Base-by-base conservation (phyloP, 352 stramenopile genomes). In the Globisporangium recalcitrans region DNA sequence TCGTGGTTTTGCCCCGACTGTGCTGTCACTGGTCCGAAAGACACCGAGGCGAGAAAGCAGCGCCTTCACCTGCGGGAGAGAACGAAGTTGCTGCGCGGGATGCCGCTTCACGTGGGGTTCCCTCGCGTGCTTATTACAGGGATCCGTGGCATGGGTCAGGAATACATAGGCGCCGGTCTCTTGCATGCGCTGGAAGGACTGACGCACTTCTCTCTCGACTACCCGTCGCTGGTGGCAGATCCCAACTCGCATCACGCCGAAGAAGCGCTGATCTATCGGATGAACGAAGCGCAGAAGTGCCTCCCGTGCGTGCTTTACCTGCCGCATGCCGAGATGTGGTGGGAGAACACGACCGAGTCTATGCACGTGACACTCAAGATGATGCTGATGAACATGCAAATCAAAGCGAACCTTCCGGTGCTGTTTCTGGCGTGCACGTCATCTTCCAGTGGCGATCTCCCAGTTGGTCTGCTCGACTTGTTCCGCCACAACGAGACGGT, bases 311-410 rank as follows among this genome's bases (percentile, higher is more conserved):
- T 96, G 9, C 65, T 96, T 2, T 93, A 80, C 49, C 68, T 95
- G 1, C 88, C 88, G 21, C 78, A 95, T 49, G 67, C 81, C 10
- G 81, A 95, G 58, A 42, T 90, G 40, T 92, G 80, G 80, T 93
- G 79, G 82, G 73, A 76, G 22, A 82, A 91, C 46, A 88, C 80
- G 34, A 80, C 53, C 21, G 79, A 89, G 27, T 83, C 82, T 2
- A 89, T 92, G 78, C 82, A 92, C 52, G 48, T 80, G 40, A 74
- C 80, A 0, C 69, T 95, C 24, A 87, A 90, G 71, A 89, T 95
- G 79, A 84, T 93, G 80, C 64, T 95, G 27, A 79, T 79, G 69
- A 77, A 79, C 62, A 77, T 90, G 68, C 82, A 92, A 63, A 73
- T 71, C 29, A 80, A 83, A 31, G 62, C 78, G 4, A 88, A 88